Percentiles rank a stretch among this genome's conserved stretches.
These are phyloP conservation scores for Monascus ruber DNA, from an alignment of 2,329 filamentous ascomycete species.

Conservation along the genomic window DNA sequence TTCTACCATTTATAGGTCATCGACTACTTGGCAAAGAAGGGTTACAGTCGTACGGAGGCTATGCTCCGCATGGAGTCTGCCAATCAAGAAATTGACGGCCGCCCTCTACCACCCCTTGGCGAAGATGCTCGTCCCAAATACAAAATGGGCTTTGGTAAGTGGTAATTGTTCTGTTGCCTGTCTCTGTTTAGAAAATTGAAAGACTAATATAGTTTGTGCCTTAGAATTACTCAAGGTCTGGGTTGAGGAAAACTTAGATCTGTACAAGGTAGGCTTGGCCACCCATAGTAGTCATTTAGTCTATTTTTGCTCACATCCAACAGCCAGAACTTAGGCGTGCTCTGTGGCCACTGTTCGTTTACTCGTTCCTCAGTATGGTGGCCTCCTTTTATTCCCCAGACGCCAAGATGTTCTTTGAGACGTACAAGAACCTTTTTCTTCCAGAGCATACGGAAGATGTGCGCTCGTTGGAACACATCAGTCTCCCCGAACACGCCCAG, in stretches of 20 bases:
- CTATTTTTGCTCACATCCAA: slow-evolving; percentile 5
- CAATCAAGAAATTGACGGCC: slow-evolving; percentile 68
- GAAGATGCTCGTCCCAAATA: slow-evolving; percentile 74
- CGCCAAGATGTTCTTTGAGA: slow-evolving; percentile 60
- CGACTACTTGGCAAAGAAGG: slow-evolving; percentile 91
- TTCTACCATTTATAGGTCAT: slow-evolving; percentile 52
- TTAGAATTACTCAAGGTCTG: slow-evolving; percentile 61
- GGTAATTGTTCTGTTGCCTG: not conserved
- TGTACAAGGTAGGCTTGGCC: slow-evolving; percentile 62
- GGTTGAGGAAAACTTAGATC: slow-evolving; percentile 83
- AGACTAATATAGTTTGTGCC: slow-evolving; percentile 1
- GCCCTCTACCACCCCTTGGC: slow-evolving; percentile 53
- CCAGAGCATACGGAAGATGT: slow-evolving; percentile 71
- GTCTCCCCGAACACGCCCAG: slow-evolving; percentile 63
- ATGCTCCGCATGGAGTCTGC: slow-evolving; percentile 85
- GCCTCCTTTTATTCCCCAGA: slow-evolving; percentile 60
- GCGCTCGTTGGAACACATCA: slow-evolving; percentile 60
- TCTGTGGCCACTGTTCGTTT: slow-evolving; percentile 88
- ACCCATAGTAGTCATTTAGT: not conserved
- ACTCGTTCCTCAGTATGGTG: slow-evolving; percentile 76
- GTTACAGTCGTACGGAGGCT: slow-evolving; percentile 84
- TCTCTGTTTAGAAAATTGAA: not conserved
- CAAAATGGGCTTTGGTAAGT: slow-evolving; percentile 53
- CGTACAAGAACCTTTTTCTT: slow-evolving; percentile 59
- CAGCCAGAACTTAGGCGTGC: slow-evolving; percentile 79